A percentile compares a stretch with the other conserved stretches of the same genome.
Evolutionary conservation across 2,329 filamentous ascomycete genomes (phyloP).

Genomic region (Fusarium aywerte): DNA sequence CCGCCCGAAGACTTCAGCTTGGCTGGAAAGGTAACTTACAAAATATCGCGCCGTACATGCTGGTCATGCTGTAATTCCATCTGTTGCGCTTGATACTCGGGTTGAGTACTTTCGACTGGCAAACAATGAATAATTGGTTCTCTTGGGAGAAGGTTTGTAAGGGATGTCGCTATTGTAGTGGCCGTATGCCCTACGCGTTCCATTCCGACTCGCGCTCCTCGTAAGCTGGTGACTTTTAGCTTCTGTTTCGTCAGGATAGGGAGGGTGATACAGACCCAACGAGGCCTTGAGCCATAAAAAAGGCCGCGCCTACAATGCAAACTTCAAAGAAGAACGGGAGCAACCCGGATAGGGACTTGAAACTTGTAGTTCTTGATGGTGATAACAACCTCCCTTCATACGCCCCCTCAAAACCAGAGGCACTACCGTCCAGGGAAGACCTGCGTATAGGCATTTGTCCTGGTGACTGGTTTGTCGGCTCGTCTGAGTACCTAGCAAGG

Average conservation of each 20-base stretch:
- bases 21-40: background rate
- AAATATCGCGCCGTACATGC: background rate
- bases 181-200: background rate
- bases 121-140: too few relatives aligned
- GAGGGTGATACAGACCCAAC: background rate
- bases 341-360: too few relatives aligned
- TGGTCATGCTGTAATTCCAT: background rate
- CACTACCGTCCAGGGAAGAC: background rate
- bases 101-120: too few relatives aligned
- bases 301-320: background rate
- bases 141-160: too few relatives aligned
- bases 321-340: background rate
- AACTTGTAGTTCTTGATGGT: fast-evolving
- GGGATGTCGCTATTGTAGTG: background rate
- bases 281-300: background rate
- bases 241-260: background rate
- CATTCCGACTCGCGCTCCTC: background rate
- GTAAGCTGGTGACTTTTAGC: background rate
- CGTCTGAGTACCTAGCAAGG: background rate
- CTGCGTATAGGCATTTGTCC: background rate
- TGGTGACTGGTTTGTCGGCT: background rate
- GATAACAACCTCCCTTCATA: too few relatives aligned
- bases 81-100: background rate
- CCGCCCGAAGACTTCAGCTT: background rate
- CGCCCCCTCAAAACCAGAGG: background rate